These are phyloP conservation scores for Setaria italica DNA, from an alignment of 202 grass and related monocot genomes.

Conservation along the genomic window DNA sequence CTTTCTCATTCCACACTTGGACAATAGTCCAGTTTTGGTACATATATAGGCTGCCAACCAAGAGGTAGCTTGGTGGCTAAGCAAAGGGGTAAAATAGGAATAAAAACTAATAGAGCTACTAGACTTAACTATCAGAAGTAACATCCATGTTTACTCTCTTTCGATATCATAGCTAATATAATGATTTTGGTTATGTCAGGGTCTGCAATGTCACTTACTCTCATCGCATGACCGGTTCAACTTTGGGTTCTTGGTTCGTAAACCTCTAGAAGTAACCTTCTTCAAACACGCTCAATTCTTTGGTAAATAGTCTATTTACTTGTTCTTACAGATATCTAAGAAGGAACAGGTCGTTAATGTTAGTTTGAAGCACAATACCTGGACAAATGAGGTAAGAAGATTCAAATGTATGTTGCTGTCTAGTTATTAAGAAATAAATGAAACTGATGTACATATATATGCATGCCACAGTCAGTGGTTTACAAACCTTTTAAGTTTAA, in stretches of 20 bases:
- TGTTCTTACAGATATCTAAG: slow-evolving; percentile 66
- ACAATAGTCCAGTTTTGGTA: too few species aligned
- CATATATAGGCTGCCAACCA: too few species aligned
- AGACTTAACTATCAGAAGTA: too few species aligned
- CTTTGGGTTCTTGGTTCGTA: slow-evolving; percentile 88
- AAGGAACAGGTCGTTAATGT: slow-evolving; percentile 78
- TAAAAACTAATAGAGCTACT: too few species aligned
- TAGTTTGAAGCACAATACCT: slow-evolving; percentile 58
- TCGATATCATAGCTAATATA: slow-evolving; percentile 35
- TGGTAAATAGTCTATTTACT: slow-evolving; percentile 42
- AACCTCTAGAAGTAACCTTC: slow-evolving; percentile 53
- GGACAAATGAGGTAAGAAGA: slow-evolving; percentile 64
- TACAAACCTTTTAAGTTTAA: slow-evolving; percentile 4
- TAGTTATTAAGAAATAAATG: slow-evolving; percentile 31
- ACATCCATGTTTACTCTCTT: slow-evolving; percentile 20
- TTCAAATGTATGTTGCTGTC: slow-evolving; percentile 13
- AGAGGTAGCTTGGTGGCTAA: too few species aligned
- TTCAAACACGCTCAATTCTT: slow-evolving; percentile 26
- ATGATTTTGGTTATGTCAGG: slow-evolving; percentile 57
- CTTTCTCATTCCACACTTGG: too few species aligned
- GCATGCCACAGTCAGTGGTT: slow-evolving; percentile 2
- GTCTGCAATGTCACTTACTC: slow-evolving; percentile 75
- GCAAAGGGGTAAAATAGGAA: too few species aligned
- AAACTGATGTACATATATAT: slow-evolving; percentile 22
- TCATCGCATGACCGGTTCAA: slow-evolving; percentile 82